phyloP scores from a whole-genome alignment of 441 rosid species.

The Theobroma grandiflorum region DNA sequence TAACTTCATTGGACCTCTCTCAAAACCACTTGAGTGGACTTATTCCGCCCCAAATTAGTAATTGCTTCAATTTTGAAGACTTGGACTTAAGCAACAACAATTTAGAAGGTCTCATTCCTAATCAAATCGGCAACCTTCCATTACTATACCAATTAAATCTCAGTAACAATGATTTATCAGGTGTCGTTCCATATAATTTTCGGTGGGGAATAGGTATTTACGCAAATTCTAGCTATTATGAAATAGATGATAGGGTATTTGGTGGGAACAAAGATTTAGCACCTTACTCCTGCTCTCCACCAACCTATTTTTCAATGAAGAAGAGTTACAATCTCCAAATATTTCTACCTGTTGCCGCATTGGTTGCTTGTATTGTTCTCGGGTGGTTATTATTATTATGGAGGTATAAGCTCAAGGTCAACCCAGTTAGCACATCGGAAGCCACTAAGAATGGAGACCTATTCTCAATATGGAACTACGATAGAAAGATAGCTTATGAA shows the following conservation, averaged over 20 bases:
- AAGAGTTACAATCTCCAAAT: neutral
- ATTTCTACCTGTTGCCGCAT: neutral
- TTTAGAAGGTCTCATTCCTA: neutral
- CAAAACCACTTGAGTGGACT: slow-evolving; percentile 1
- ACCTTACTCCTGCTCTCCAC: neutral
- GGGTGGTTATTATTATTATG: neutral
- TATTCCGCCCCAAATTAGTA: slow-evolving; percentile 16
- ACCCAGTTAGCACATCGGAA: too few relatives aligned
- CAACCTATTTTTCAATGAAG: neutral
- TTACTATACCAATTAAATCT: neutral
- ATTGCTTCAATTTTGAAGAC: neutral
- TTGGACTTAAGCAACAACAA: neutral
- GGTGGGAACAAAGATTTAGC: neutral
- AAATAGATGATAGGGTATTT: slow-evolving; percentile 19
- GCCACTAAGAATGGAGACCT: neutral
- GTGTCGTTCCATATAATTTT: slow-evolving; percentile 20
- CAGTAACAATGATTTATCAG: slow-evolving; percentile 11
- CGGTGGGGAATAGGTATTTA: too few relatives aligned
- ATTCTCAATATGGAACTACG: slow-evolving; percentile 23
- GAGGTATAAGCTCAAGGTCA: neutral
- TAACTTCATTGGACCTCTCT: neutral
- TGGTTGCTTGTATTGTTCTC: neutral
- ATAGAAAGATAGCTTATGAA: slow-evolving; percentile 21
- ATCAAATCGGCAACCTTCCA: neutral
- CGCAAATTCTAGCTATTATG: neutral